Evolutionary conservation across 768 basidiomycete species (phyloP).

Genomic region (Leccinum boreale): DNA sequence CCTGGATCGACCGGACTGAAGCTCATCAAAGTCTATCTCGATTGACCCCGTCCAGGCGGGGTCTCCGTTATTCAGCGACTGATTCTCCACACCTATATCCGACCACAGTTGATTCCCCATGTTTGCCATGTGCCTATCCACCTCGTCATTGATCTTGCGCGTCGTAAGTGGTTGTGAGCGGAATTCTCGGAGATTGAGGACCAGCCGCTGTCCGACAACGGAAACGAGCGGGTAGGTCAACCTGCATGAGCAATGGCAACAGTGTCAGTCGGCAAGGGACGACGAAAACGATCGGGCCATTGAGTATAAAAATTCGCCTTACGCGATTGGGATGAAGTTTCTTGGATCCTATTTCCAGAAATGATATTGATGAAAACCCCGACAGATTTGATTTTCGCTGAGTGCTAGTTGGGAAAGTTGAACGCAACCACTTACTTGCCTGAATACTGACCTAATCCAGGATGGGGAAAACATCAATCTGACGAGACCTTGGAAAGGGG

Average conservation of each 20-base stretch:
- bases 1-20: background rate
- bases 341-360: slow-evolving; percentile 11
- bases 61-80: background rate
- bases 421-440: background rate
- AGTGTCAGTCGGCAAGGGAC: background rate
- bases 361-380: background rate
- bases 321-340: slow-evolving; percentile 4
- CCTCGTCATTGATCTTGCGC: slow-evolving; percentile 5
- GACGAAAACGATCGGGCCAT: background rate
- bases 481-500: background rate
- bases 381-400: background rate
- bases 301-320: background rate
- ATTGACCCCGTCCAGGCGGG: background rate
- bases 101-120: background rate
- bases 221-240: slow-evolving; percentile 14
- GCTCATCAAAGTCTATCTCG: background rate
- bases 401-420: background rate
- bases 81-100: background rate
- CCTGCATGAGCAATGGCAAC: slow-evolving; percentile 5
- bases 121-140: slow-evolving; percentile 1
- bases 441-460: background rate
- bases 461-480: background rate
- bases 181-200: slow-evolving; percentile 17
- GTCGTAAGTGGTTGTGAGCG: slow-evolving; percentile 1
- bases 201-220: slow-evolving; percentile 16